Evolutionary conservation across 805 yeast genomes (phyloP), one percentile per base, ranked within the genome.

Genomic region (Komagataella populi): DNA sequence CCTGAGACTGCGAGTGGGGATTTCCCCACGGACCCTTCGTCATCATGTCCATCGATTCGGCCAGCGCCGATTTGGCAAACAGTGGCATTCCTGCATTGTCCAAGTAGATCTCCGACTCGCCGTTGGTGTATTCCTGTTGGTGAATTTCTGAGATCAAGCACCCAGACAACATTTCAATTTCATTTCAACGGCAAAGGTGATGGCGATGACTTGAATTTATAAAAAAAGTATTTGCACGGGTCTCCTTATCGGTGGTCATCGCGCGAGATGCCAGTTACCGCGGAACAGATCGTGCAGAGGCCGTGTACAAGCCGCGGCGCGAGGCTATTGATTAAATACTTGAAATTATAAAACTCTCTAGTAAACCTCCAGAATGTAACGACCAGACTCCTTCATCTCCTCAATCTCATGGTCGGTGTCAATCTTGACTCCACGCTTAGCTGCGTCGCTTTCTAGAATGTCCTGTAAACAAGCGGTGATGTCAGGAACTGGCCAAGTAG

Each of bases 401-500:
- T 91, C 98, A 61, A 91, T 89, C 49, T 80, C 89, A 62, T 81
- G 81, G 48, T 82, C 80, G 57, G 83, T 75, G 59, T 90, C 95
- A 53, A 86, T 72, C 59, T 76, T 74, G 50, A 73, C 77, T 52
- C 93, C 95, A 51, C 72, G 75, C 56, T 71, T 72, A 50, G 70
- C 72, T 23, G 96, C 95, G 56, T 87, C 96, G 48, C 77, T 76
- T 22, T 68, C 67, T 50, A 89, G 75, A 59, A 91, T 84, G 56
- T 87, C 96, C 62, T 84, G 84, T 58, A 91, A 72, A 60, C 96
- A 95, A 47, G 83, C 84, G 50, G 96, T 86, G 60, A 91, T 86
- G 66, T 90, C 96, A 8, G 98, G 96, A 62, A 91, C 97, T 39
- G 98, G 98, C 98, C 98, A 91, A 2, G 97, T 91, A 46, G 98